A percentile compares a stretch with the other conserved stretches of the same genome.
Evolutionary conservation across 2,329 filamentous ascomycete genomes (phyloP).

Genomic region (Apiospora arundinis): DNA sequence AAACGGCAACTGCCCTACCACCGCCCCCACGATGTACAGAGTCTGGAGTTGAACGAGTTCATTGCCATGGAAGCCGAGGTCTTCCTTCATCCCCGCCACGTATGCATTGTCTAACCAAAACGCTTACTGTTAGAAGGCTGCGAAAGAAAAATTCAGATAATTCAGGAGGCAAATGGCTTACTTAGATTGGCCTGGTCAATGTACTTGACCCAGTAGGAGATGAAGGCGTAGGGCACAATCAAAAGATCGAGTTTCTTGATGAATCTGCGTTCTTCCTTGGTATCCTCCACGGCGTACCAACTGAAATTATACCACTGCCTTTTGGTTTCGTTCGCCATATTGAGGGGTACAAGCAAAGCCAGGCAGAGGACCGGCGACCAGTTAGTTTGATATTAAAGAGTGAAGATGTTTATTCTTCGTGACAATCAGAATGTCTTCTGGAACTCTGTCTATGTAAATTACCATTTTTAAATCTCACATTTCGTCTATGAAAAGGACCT

Average conservation of each 20-base stretch:
- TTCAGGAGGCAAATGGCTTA: constrained; percentile 34
- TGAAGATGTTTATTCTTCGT: neutral
- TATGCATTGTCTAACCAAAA: constrained; percentile 32
- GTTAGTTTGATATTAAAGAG: too few species aligned
- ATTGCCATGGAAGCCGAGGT: constrained; percentile 33
- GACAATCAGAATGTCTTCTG: too few species aligned
- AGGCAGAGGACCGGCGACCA: neutral
- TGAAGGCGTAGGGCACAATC: constrained; percentile 61
- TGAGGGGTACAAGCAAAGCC: neutral
- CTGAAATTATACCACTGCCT: constrained; percentile 46
- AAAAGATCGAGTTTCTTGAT: constrained; percentile 62
- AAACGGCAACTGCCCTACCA: constrained; percentile 31
- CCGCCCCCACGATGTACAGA: constrained; percentile 31
- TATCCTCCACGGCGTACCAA: constrained; percentile 59
- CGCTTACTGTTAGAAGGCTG: neutral
- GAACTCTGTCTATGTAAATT: too few species aligned
- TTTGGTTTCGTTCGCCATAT: neutral
- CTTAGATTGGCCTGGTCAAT: constrained; percentile 62
- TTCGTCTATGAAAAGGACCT: too few species aligned
- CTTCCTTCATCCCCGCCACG: constrained; percentile 32
- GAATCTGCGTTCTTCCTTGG: constrained; percentile 54
- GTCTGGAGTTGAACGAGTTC: constrained; percentile 34
- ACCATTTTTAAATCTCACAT: too few species aligned
- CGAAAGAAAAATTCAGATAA: neutral
- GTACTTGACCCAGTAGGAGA: constrained; percentile 63